Evolutionary conservation across 1,284 basidiomycete species (phyloP).

Genomic region (Chondrostereum purpureum): DNA sequence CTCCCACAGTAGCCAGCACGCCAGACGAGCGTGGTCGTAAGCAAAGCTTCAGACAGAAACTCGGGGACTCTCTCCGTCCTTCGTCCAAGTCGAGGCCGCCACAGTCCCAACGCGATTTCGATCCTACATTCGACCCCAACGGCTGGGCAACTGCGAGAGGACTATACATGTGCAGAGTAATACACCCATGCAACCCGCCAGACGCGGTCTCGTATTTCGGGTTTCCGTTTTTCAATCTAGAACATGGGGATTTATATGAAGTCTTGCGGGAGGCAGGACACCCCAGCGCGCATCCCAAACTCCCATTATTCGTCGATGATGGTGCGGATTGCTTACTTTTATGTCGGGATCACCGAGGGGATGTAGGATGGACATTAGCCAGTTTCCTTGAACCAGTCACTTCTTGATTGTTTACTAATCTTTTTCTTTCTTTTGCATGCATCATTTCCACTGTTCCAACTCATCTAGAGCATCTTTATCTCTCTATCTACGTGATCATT

Average conservation of each 20-base stretch:
- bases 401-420: neutral
- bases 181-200: conserved; percentile 63
- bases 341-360: conserved; percentile 41
- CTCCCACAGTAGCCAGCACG: too few relatives aligned
- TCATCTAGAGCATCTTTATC: neutral
- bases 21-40: conserved; percentile 38
- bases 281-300: conserved; percentile 58
- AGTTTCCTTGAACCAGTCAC: conserved; percentile 64
- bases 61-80: conserved; percentile 28
- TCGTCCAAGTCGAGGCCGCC: conserved; percentile 9
- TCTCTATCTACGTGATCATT: too few relatives aligned
- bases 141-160: conserved; percentile 39
- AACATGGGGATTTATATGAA: conserved; percentile 52
- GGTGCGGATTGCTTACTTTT: conserved; percentile 74
- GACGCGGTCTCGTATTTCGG: conserved; percentile 53
- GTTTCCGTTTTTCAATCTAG: conserved; percentile 66
- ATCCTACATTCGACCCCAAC: conserved; percentile 2
- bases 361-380: conserved; percentile 73
- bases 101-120: neutral
- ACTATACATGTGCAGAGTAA: conserved; percentile 57
- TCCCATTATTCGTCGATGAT: conserved; percentile 72
- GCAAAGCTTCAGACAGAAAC: conserved; percentile 38
- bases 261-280: conserved; percentile 72
- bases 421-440: neutral
- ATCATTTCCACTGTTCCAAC: too few relatives aligned